phyloP scores from a whole-genome alignment of 352 stramenopile genomes.

The Peronospora destructor region DNA sequence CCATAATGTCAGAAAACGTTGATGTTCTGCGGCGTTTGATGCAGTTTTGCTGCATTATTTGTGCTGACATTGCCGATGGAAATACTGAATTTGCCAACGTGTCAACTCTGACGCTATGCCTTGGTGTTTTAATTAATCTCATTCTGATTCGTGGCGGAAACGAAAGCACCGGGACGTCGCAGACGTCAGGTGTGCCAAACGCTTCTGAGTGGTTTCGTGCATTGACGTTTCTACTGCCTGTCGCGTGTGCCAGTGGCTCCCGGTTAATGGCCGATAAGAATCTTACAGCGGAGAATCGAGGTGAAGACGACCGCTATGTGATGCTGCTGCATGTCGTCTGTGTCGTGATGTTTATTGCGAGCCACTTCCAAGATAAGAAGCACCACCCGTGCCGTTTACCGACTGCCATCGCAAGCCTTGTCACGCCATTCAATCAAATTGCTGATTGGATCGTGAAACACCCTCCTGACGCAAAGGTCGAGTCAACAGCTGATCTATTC shows the following conservation, averaged over 20 bases:
- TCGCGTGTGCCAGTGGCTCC: slow-evolving; percentile 58
- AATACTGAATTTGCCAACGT: slow-evolving; percentile 44
- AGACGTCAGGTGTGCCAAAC: slow-evolving; percentile 37
- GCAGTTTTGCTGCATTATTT: slow-evolving; percentile 71
- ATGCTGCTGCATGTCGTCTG: slow-evolving; percentile 71
- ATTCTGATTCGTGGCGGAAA: slow-evolving; percentile 56
- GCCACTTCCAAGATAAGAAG: slow-evolving; percentile 46
- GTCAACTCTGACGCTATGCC: slow-evolving; percentile 62
- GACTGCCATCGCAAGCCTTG: slow-evolving; percentile 35
- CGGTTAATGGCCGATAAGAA: slow-evolving; percentile 41
- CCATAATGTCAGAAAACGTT: slow-evolving; percentile 48
- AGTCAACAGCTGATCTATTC: slow-evolving; percentile 58
- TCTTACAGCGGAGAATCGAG: slow-evolving; percentile 40
- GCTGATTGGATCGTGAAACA: slow-evolving; percentile 52
- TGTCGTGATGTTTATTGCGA: slow-evolving; percentile 63
- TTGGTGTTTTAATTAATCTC: slow-evolving; percentile 76
- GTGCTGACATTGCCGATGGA: slow-evolving; percentile 43
- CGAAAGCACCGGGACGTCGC: slow-evolving; percentile 9
- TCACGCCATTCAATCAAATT: slow-evolving; percentile 48
- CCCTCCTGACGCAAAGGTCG: slow-evolving; percentile 42
- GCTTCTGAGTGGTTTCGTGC: slow-evolving; percentile 61
- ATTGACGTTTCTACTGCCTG: slow-evolving; percentile 63
- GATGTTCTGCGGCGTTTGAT: slow-evolving; percentile 60
- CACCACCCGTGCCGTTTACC: slow-evolving; percentile 34
- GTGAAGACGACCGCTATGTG: slow-evolving; percentile 72